A percentile compares a stretch with the other conserved stretches of the same genome.
These are phyloP conservation scores for Candida boleticola DNA, from an alignment of 805 yeast species.

Conservation along the genomic window DNA sequence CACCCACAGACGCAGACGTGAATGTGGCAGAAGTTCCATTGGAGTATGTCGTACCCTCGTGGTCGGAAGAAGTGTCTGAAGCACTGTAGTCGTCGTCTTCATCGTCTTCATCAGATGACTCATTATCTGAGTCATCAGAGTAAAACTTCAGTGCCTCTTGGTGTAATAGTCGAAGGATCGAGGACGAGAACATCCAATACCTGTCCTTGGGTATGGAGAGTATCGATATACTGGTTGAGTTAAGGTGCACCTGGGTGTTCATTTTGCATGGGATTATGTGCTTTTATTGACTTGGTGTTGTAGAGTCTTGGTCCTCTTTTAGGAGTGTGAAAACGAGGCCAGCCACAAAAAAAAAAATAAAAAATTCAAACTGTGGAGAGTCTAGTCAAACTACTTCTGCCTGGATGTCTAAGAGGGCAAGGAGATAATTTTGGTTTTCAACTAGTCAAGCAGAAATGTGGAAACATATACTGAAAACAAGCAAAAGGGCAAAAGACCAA, in stretches of 20 bases:
- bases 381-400: no score
- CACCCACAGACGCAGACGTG: background rate
- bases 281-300: background rate
- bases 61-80: background rate
- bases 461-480: no score
- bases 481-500: no score
- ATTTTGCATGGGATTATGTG: no score
- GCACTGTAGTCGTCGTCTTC: slow-evolving; percentile 1
- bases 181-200: slow-evolving; percentile 53
- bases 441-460: no score
- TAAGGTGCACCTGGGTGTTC: slow-evolving; percentile 49
- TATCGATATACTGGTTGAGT: slow-evolving; percentile 44
- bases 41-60: background rate
- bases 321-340: no score
- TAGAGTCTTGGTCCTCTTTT: no score
- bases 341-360: no score
- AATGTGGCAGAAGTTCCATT: background rate
- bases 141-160: slow-evolving; percentile 25
- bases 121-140: slow-evolving; percentile 8
- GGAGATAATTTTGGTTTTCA: no score
- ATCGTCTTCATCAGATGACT: slow-evolving; percentile 8
- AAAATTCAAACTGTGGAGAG: no score
- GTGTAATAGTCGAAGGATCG: slow-evolving; percentile 48
- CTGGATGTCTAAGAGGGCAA: no score
- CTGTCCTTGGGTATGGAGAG: slow-evolving; percentile 52